Evolutionary conservation across 1,284 basidiomycete species (phyloP).

Genomic region (Trichosporon asahii): DNA sequence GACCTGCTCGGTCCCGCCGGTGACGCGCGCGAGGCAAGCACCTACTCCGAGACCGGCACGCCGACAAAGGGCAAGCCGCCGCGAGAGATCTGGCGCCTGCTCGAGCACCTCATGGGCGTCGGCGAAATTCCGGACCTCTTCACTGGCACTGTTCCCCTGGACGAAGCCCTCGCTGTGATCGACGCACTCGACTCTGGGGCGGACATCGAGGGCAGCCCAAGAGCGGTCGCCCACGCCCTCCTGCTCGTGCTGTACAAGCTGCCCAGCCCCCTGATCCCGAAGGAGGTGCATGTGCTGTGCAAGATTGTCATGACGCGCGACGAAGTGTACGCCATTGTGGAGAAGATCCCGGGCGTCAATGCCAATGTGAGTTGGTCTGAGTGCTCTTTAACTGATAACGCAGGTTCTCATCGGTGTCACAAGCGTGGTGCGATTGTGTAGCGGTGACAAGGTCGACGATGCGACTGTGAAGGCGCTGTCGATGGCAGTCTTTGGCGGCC

Average conservation of each 20-base stretch:
- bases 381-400: conserved; percentile 19
- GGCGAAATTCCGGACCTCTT: conserved; percentile 28
- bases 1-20: conserved; percentile 16
- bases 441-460: conserved; percentile 5
- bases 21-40: not conserved
- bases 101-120: conserved; percentile 42
- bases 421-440: conserved; percentile 32
- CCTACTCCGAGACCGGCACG: not conserved
- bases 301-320: conserved; percentile 29
- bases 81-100: conserved; percentile 38
- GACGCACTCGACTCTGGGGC: conserved; percentile 27
- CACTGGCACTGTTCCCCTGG: conserved; percentile 17
- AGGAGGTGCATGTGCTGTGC: conserved; percentile 21
- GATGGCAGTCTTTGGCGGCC: conserved; percentile 18
- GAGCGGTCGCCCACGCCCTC: conserved; percentile 25
- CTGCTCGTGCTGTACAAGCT: conserved; percentile 34
- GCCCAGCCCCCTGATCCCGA: conserved; percentile 33
- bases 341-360: conserved; percentile 34
- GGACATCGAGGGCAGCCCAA: not conserved
- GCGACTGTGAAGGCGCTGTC: conserved; percentile 12
- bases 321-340: conserved; percentile 42
- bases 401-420: conserved; percentile 37
- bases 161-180: conserved; percentile 26
- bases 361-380: conserved; percentile 37
- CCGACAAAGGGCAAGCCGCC: conserved; percentile 28